phyloP scores from a whole-genome alignment of 129 eudicot species.

The Saussurea involucrata region DNA sequence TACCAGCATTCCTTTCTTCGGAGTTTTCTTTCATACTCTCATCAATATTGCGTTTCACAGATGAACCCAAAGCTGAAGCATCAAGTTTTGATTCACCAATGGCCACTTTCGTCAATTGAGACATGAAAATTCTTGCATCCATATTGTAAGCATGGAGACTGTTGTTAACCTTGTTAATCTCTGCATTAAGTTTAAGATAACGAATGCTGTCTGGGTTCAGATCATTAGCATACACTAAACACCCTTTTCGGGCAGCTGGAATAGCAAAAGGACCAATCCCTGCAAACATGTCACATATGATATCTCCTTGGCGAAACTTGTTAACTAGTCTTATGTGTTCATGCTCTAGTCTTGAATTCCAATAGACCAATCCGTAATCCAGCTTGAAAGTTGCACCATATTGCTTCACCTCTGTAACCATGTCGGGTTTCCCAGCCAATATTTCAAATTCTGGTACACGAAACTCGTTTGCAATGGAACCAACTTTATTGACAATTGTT shows the following conservation, averaged over 20 bases:
- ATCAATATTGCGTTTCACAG: conserved; percentile 11
- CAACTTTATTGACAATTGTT: conserved; percentile 91
- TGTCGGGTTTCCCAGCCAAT: conserved; percentile 71
- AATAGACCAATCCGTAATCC: conserved; percentile 91
- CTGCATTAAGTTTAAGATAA: conserved; percentile 77
- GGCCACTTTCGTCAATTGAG: conserved; percentile 64
- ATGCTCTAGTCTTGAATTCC: conserved; percentile 98
- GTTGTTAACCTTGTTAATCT: conserved; percentile 69
- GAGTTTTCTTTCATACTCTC: conserved; percentile 2
- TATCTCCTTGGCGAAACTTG: conserved; percentile 64
- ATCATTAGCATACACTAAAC: conserved; percentile 90
- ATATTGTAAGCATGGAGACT: conserved; percentile 53
- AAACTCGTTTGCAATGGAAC: conserved; percentile 74
- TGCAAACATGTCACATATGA: conserved; percentile 94
- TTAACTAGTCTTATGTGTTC: conserved; percentile 84
- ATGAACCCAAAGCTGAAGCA: conserved; percentile 23
- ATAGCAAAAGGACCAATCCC: conserved; percentile 99
- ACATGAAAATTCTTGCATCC: conserved; percentile 83
- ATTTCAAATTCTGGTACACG: conserved; percentile 97
- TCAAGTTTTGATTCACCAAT: conserved; percentile 32
- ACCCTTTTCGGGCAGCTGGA: conserved; percentile 97
- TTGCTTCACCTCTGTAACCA: conserved; percentile 95
- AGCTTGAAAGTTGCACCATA: conserved; percentile 93
- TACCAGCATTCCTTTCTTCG: conserved; percentile 34
- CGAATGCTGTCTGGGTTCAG: conserved; percentile 86